These are phyloP conservation scores for Fomitopsis serialis DNA, from an alignment of 768 basidiomycete species.

Conservation along the genomic window DNA sequence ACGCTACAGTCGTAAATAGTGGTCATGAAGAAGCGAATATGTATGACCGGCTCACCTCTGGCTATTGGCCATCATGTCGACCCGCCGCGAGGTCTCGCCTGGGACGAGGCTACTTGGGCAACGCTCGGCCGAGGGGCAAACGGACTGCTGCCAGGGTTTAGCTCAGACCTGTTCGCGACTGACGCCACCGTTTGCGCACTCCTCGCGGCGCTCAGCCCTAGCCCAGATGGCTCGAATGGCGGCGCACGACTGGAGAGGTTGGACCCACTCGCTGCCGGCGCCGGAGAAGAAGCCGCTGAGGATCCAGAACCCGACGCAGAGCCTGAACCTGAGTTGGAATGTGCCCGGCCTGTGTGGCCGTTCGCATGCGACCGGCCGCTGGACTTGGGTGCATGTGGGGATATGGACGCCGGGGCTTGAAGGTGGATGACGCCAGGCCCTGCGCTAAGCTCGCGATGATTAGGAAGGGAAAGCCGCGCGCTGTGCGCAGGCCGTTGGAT, in stretches of 20 bases:
- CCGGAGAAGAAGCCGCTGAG: conserved; percentile 6
- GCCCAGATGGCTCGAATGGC: conserved; percentile 44
- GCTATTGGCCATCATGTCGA: neutral
- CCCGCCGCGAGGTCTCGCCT: neutral
- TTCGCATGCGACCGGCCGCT: neutral
- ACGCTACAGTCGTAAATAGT: neutral
- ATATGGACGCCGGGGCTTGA: conserved; percentile 1
- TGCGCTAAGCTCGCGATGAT: conserved; percentile 1
- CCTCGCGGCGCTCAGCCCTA: conserved; percentile 7
- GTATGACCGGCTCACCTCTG: too few relatives aligned
- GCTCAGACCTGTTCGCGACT: conserved; percentile 16
- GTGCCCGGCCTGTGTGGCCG: conserved; percentile 4
- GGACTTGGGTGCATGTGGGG: neutral
- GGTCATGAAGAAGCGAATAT: too few relatives aligned
- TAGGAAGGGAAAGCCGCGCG: conserved; percentile 10
- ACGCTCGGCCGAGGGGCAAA: conserved; percentile 16
- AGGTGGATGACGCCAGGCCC: conserved; percentile 24
- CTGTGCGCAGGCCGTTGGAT: conserved; percentile 13
- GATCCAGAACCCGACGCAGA: conserved; percentile 12
- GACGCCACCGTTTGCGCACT: conserved; percentile 2
- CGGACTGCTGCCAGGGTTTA: conserved; percentile 22
- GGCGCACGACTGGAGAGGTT: conserved; percentile 49
- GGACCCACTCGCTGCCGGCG: conserved; percentile 20
- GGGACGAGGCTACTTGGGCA: conserved; percentile 5
- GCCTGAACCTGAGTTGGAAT: neutral